Evolutionary conservation across 495 filamentous ascomycete species (phyloP), one percentile per base, ranked within the genome.

Genomic region (Corynascus novoguineensis): DNA sequence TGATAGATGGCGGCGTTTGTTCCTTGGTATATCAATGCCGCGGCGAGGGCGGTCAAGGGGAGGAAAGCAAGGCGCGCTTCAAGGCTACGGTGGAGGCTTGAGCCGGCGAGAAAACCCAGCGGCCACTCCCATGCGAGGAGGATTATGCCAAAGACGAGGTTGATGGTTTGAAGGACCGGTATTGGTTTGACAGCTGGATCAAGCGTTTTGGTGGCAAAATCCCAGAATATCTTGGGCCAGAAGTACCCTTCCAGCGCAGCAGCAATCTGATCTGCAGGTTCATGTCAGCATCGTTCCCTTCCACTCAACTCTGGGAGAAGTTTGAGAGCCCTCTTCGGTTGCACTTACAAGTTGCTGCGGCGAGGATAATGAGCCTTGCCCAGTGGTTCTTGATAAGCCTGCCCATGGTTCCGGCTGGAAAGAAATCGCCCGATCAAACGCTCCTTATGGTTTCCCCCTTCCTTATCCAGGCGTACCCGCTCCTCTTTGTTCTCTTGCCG

Each of bases 211-310:
- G 95, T 95, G 62, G 89, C 75, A 71, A 95, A 95, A 75, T 99
- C 95, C 88, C 89, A 99, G 76, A 99, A 95, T 61, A 97, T 83
- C 75, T 99, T 99, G 53, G 95, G 95, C 92, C 92, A 99, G 81
- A 97, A 95, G 82, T 90, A 96, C 64, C 83, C 86, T 74, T 90
- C 80, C 50, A 99, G 71, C 1, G 86, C 83, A 58, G 90, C 89
- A 60, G 82, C 86, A 53, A 96, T 65, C 84, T 99, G 95, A 67
- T 95, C 90, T 74, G 61, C 32, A 34, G 53, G 34, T 9, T 10
- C 17, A n/a, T 59, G 64, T 68, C 48, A 66, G 60, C 52, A 41
- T 32, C 11, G 17, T 9, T n/a, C 19, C 4, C 19, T 3, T 4
- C 24, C n/a, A 14, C 32, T 29, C 2, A 11, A 24, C n/a, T 38